Conservation (phyloP, 768 basidiomycete genomes). For the Ephemerocybe angulata region DNA sequence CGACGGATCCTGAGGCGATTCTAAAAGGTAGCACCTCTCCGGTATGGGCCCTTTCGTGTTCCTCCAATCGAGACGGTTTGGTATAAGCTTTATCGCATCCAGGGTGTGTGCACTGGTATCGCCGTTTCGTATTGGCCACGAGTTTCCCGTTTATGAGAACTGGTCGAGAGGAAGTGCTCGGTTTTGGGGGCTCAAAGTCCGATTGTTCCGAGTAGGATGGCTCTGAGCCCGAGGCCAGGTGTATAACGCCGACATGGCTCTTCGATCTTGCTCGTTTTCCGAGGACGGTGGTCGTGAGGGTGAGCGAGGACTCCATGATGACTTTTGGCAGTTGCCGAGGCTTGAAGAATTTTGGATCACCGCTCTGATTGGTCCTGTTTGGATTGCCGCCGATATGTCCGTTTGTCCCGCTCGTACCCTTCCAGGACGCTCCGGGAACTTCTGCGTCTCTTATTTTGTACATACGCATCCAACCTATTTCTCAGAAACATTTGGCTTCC, state of each 20-base stretch:
- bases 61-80: slow-evolving; percentile 80
- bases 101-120: slow-evolving; percentile 59
- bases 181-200: slow-evolving; percentile 25
- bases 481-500: not conserved
- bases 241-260: slow-evolving; percentile 30
- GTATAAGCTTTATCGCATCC: slow-evolving; percentile 81
- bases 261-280: slow-evolving; percentile 45
- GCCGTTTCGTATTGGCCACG: slow-evolving; percentile 41
- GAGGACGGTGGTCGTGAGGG: slow-evolving; percentile 27
- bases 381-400: not conserved
- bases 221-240: slow-evolving; percentile 29
- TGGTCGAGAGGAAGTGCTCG: slow-evolving; percentile 11
- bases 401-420: not conserved
- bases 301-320: slow-evolving; percentile 10
- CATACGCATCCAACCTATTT: not conserved
- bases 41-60: slow-evolving; percentile 87
- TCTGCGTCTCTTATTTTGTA: not conserved
- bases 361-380: not conserved
- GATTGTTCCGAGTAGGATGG: slow-evolving; percentile 24
- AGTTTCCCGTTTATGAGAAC: slow-evolving; percentile 42
- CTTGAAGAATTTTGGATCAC: not conserved
- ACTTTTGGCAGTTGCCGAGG: not conserved
- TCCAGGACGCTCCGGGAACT: not conserved
- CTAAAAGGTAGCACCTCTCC: slow-evolving; percentile 59
- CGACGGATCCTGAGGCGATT: not conserved